A percentile compares a stretch with the other conserved stretches of the same genome.
phyloP scores from a whole-genome alignment of 169 alveolate species.

The Hammondia hammondi region DNA sequence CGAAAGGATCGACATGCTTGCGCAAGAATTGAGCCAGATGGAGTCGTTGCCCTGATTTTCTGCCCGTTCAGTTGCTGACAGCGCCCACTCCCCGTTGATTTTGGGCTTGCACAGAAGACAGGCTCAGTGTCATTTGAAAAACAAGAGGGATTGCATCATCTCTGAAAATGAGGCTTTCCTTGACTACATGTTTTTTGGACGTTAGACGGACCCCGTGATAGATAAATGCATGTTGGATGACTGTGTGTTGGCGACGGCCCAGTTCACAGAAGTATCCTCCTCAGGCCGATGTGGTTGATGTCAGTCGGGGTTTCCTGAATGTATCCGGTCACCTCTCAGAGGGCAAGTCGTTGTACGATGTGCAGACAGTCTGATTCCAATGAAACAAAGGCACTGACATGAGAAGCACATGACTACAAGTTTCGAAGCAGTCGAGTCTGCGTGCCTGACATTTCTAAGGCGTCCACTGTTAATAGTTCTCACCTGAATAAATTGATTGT shows the following conservation, averaged over 20 bases:
- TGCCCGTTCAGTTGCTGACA: neutral
- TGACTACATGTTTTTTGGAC: too few species aligned
- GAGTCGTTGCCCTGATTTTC: neutral
- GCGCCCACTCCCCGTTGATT: neutral
- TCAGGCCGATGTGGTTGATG: too few species aligned
- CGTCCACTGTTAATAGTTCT: neutral
- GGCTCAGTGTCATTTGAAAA: too few species aligned
- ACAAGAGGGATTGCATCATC: too few species aligned
- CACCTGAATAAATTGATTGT: slow-evolving; percentile 25
- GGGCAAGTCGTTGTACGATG: slow-evolving; percentile 17
- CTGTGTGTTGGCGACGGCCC: too few species aligned
- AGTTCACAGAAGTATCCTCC: too few species aligned
- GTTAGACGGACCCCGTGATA: too few species aligned
- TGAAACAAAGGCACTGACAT: neutral
- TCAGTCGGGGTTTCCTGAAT: too few species aligned
- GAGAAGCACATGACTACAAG: neutral
- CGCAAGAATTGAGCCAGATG: slow-evolving; percentile 41
- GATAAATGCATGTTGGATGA: too few species aligned
- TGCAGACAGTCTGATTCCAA: neutral
- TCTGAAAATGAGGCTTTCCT: too few species aligned
- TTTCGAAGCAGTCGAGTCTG: neutral
- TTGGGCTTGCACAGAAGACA: too few species aligned
- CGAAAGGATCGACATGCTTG: slow-evolving; percentile 52
- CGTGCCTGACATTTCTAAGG: neutral
- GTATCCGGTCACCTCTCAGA: neutral